phyloP scores from a whole-genome alignment of 1,284 basidiomycete genomes.

The Entoloma clypeatum region DNA sequence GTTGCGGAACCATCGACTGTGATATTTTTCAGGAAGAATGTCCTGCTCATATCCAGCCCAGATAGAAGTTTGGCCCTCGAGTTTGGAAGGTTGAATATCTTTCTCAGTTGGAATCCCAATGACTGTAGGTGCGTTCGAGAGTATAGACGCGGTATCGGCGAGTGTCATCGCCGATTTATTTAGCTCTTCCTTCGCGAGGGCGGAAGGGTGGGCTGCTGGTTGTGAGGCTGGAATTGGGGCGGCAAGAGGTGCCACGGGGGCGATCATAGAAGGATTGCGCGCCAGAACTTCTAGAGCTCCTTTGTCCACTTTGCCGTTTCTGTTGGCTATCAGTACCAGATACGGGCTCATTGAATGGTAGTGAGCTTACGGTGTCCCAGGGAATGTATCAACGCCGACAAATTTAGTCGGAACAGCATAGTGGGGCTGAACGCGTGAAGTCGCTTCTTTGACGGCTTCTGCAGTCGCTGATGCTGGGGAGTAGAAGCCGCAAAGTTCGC shows the following conservation, averaged over 20 bases:
- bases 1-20: slow-evolving; percentile 45
- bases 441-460: no score
- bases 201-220: slow-evolving; percentile 1
- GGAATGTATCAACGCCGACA: no score
- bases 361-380: no score
- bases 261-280: slow-evolving; percentile 20
- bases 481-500: no score
- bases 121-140: background rate
- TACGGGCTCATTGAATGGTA: no score
- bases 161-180: slow-evolving; percentile 7
- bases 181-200: slow-evolving; percentile 5
- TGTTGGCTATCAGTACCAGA: no score
- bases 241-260: slow-evolving; percentile 3
- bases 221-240: slow-evolving; percentile 5
- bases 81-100: slow-evolving; percentile 21
- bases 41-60: slow-evolving; percentile 55
- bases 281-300: slow-evolving; percentile 44
- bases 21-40: slow-evolving; percentile 45
- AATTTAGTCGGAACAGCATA: no score
- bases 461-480: no score
- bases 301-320: slow-evolving; percentile 54
- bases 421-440: no score
- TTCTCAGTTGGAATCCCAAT: slow-evolving; percentile 18
- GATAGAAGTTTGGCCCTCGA: slow-evolving; percentile 29
- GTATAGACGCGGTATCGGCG: slow-evolving; percentile 1